These are phyloP conservation scores for Mycena sp. DNA, from an alignment of 1,284 basidiomycete genomes.

Conservation along the genomic window DNA sequence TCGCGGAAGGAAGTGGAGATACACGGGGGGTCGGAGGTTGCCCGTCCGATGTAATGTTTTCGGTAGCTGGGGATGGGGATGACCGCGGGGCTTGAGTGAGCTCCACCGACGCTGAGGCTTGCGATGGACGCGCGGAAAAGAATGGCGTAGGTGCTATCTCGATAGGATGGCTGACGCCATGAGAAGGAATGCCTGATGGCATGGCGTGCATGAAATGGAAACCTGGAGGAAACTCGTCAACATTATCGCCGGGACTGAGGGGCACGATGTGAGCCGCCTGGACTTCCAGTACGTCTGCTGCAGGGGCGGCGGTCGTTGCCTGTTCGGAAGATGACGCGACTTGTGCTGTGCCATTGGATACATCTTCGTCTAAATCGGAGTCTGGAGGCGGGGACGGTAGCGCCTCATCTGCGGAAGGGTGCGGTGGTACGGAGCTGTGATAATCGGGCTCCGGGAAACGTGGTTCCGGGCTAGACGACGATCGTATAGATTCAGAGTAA, in stretches of 20 bases:
- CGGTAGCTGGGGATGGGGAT: background rate
- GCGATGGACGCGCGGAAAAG: background rate
- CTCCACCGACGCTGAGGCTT: background rate
- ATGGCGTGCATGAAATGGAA: slow-evolving; percentile 26
- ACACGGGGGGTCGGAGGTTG: too few species aligned
- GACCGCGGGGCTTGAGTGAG: background rate
- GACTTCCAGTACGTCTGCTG: background rate
- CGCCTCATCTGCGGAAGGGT: slow-evolving; percentile 4
- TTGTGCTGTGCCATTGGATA: background rate
- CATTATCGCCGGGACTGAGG: slow-evolving; percentile 17
- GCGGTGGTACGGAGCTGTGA: slow-evolving; percentile 5
- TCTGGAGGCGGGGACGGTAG: slow-evolving; percentile 23
- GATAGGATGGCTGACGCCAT: background rate
- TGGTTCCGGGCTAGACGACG: slow-evolving; percentile 29
- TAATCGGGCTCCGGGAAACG: background rate
- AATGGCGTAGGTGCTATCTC: background rate
- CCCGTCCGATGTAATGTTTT: background rate
- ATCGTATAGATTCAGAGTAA: slow-evolving; percentile 26
- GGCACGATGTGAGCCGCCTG: slow-evolving; percentile 22
- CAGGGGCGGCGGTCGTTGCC: too few species aligned
- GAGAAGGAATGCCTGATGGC: background rate
- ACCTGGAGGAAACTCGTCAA: slow-evolving; percentile 28
- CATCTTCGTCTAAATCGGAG: slow-evolving; percentile 23
- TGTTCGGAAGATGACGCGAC: background rate
- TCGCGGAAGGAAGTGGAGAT: background rate